Evolutionary conservation across 78 protist species (phyloP), one percentile per base, ranked within the genome.

Genomic region (Andalucia godoyi): DNA sequence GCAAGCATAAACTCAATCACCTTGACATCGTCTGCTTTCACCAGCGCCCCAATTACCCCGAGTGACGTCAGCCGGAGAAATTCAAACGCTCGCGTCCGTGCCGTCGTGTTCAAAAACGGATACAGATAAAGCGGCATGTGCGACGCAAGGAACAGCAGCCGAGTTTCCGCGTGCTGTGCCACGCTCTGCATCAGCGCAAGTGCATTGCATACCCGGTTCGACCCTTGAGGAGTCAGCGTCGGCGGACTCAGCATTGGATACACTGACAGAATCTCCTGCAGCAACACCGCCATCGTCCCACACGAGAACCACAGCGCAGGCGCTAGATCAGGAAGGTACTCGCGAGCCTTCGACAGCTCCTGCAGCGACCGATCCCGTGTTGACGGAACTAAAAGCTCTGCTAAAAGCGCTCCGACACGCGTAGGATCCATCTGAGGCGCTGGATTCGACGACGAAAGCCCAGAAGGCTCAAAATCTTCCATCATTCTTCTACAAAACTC

Each of bases 31-130:
- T 94, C 96, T 27, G 79, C 88, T 78, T 96, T 95, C 40, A 96
- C 97, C 1, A 95, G 85, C 17, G 99, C 96, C 10, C 99, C 99
- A 63, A 97, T 95, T 12, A 97, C 99, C 57, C 99, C 99, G 43
- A 97, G 93, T 27, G 80, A 57, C n/a, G 98, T 95, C 60, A 97
- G 74, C 21, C 99, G 82, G 30, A 97, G 81, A 76, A 90, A 95
- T 70, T 97, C 99, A 57, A 91, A 97, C 15, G 98, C 95, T 33
- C 91, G 73, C 42, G 84, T 74, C 57, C 77, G 85, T 61, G 75
- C 66, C 27, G 81, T 75, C 23, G 98, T 93, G 76, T 91, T 90
- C 39, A 97, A 77, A 66, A 97, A 97, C 34, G 99, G 99, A 68
- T 95, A 97, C 41, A 97, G 81, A 54, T 81, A 95, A 42, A 97